Evolutionary conservation across 1,284 basidiomycete species (phyloP).

Genomic region (Peniophora sp.): DNA sequence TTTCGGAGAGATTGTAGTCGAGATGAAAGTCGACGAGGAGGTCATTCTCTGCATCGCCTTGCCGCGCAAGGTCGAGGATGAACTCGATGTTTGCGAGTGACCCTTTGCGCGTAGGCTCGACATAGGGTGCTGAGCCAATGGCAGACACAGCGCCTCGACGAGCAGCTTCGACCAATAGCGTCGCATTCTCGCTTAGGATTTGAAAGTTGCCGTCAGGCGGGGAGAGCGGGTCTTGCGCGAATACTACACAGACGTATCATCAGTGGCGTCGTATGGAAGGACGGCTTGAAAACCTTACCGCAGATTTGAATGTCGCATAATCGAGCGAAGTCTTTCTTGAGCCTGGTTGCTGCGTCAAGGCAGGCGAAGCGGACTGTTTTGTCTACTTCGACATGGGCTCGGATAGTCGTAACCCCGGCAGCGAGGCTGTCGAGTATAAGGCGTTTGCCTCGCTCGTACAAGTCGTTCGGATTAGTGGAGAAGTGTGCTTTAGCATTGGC

Average conservation of each 20-base stretch:
- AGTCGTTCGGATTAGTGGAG: constrained; percentile 30
- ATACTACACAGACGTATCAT: constrained; percentile 29
- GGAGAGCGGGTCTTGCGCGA: constrained; percentile 57
- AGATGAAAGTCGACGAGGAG: constrained; percentile 57
- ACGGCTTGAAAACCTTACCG: constrained; percentile 26
- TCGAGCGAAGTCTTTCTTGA: constrained; percentile 35
- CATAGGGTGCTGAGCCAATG: constrained; percentile 58
- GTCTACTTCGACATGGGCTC: constrained; percentile 62
- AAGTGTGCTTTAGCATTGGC: constrained; percentile 42
- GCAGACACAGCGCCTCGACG: constrained; percentile 31
- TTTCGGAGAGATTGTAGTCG: constrained; percentile 52
- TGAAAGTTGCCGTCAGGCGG: constrained; percentile 22
- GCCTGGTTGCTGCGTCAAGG: constrained; percentile 38
- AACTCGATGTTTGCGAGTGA: constrained; percentile 47
- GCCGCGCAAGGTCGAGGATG: constrained; percentile 34
- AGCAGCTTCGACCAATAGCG: constrained; percentile 33
- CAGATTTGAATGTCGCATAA: constrained; percentile 50
- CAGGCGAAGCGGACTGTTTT: constrained; percentile 40
- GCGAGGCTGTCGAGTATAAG: constrained; percentile 49
- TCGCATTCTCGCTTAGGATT: constrained; percentile 31
- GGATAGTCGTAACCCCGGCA: constrained; percentile 53
- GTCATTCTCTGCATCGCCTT: constrained; percentile 14
- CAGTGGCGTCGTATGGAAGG: background rate
- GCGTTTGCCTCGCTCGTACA: constrained; percentile 41
- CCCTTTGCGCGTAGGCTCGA: constrained; percentile 39